Conservation (phyloP, 257 asterid genomes). For the Paulownia fortunei region DNA sequence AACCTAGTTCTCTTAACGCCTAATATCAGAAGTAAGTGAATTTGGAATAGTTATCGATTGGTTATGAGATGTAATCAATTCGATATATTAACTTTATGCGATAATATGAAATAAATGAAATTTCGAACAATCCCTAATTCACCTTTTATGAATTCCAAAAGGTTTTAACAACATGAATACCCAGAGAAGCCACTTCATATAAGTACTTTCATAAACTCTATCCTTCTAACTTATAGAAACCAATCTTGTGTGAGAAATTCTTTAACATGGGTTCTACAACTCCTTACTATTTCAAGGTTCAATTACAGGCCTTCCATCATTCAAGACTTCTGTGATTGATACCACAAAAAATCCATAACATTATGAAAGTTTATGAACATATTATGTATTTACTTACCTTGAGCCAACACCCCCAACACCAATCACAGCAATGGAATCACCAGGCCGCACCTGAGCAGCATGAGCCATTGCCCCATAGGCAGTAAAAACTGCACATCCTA, state of each 20-base stretch:
- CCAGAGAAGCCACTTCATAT: not conserved
- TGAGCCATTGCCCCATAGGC: constrained; percentile 99
- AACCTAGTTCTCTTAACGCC: not conserved
- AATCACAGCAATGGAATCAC: constrained; percentile 93
- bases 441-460: constrained; percentile 94
- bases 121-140: not conserved
- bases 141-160: not conserved
- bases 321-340: not conserved
- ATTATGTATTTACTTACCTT: constrained; percentile 53
- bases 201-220: not conserved
- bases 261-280: not conserved
- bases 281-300: constrained; percentile 9
- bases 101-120: constrained; percentile 5
- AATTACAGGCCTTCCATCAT: not conserved
- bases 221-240: not conserved
- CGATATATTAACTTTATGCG: not conserved
- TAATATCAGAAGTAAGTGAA: not conserved
- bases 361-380: constrained; percentile 1
- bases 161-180: not conserved
- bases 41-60: not conserved
- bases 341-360: not conserved
- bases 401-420: constrained; percentile 99
- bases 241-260: not conserved
- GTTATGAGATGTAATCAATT: not conserved
- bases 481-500: constrained; percentile 98